Percentiles rank a stretch among this genome's conserved stretches.
Conservation (phyloP, 257 asterid genomes). For the Solanum commersonii region DNA sequence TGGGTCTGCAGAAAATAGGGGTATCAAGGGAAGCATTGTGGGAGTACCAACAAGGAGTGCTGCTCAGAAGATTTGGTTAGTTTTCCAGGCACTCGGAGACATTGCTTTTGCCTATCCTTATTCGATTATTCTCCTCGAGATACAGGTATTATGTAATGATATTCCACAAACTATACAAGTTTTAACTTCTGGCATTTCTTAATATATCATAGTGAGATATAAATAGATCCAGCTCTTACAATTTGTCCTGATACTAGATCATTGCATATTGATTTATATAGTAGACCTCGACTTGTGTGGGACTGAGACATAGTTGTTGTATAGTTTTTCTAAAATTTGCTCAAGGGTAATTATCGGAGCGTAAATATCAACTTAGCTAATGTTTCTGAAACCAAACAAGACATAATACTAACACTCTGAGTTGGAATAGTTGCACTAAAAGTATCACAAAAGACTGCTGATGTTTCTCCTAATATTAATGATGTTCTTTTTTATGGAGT, state of each 20-base stretch:
- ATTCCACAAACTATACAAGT: background rate
- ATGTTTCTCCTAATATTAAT: background rate
- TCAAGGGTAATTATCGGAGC: background rate
- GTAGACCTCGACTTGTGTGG: background rate
- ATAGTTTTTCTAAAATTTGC: background rate
- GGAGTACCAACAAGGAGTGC: constrained; percentile 40
- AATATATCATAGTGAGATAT: background rate
- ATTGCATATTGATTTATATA: background rate
- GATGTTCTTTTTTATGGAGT: background rate
- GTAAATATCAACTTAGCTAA: background rate
- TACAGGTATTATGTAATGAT: constrained; percentile 35
- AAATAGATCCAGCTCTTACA: background rate
- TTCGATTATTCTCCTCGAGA: constrained; percentile 51
- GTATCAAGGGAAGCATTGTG: constrained; percentile 48
- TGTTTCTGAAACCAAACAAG: background rate
- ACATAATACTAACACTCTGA: background rate
- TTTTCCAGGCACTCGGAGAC: constrained; percentile 66
- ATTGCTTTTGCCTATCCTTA: constrained; percentile 75
- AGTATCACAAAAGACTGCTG: background rate
- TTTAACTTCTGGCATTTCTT: background rate
- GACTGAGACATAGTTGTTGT: background rate
- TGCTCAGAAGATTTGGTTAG: constrained; percentile 41
- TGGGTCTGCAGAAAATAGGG: constrained; percentile 46
- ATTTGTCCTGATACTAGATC: background rate
- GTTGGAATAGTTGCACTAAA: background rate